Conservation (phyloP, 148 eudicot species). For the Amaranthus palmeri region DNA sequence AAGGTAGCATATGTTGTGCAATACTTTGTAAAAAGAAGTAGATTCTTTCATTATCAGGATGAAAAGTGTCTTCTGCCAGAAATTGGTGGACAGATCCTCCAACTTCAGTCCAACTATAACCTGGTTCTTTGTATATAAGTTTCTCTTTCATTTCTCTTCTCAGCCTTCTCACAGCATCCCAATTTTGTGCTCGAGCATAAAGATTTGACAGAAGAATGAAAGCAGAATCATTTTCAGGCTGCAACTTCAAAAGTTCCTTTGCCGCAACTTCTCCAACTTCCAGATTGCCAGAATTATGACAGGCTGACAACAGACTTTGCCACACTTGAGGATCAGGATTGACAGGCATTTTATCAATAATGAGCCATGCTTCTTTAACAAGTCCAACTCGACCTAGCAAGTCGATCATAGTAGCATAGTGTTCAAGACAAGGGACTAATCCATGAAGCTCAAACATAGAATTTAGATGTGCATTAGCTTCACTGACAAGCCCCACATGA, state of each 20-base stretch:
- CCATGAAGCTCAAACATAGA: conserved; percentile 49
- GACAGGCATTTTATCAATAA: conserved; percentile 49
- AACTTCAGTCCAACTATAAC: conserved; percentile 53
- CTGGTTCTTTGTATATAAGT: conserved; percentile 42
- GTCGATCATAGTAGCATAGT: conserved; percentile 54
- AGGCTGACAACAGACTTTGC: conserved; percentile 58
- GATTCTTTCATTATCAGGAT: conserved; percentile 34
- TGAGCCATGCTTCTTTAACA: conserved; percentile 41
- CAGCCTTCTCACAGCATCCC: conserved; percentile 39
- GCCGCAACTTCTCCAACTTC: conserved; percentile 49
- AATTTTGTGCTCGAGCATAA: conserved; percentile 41
- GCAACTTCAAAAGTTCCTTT: conserved; percentile 41
- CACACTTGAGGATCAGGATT: conserved; percentile 55
- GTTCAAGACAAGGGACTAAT: conserved; percentile 49
- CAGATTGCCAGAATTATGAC: conserved; percentile 33
- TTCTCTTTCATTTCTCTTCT: conserved; percentile 50
- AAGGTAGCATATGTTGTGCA: conserved; percentile 31
- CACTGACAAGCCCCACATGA: conserved; percentile 44
- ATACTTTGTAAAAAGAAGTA: conserved; percentile 30
- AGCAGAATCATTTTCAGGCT: conserved; percentile 59
- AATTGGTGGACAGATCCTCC: conserved; percentile 40
- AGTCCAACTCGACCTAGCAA: conserved; percentile 54
- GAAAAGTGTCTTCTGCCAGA: conserved; percentile 39
- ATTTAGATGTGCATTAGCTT: conserved; percentile 39
- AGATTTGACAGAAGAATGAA: conserved; percentile 48